phyloP scores from a whole-genome alignment of 768 basidiomycete species.

The Tulasnella sp. region DNA sequence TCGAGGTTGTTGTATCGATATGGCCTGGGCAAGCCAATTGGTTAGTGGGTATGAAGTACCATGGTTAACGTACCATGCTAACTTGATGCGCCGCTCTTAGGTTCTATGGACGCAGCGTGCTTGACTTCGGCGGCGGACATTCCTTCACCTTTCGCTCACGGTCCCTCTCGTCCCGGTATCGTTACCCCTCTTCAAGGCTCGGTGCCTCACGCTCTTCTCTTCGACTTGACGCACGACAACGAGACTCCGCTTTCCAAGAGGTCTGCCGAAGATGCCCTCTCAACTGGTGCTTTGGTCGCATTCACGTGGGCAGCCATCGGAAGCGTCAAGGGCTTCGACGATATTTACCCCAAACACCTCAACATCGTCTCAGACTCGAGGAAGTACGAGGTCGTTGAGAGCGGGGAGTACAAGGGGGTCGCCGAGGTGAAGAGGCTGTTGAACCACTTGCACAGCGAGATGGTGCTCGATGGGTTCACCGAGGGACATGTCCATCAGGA shows the following conservation, averaged over 20 bases:
- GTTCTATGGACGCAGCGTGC: constrained; percentile 91
- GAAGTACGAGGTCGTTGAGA: constrained; percentile 60
- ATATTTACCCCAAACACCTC: constrained; percentile 90
- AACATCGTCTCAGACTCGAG: constrained; percentile 81
- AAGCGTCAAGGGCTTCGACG: constrained; percentile 95
- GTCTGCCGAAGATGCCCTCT: constrained; percentile 90
- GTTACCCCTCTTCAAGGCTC: constrained; percentile 81
- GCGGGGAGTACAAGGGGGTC: constrained; percentile 35
- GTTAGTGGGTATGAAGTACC: constrained; percentile 36
- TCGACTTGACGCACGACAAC: constrained; percentile 97
- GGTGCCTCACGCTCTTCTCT: constrained; percentile 84
- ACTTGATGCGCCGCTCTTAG: constrained; percentile 31
- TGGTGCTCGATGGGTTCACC: constrained; percentile 75
- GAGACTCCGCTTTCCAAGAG: constrained; percentile 85
- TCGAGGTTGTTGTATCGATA: constrained; percentile 82
- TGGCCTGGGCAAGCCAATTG: constrained; percentile 90
- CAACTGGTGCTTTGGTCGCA: constrained; percentile 84
- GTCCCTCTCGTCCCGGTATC: constrained; percentile 60
- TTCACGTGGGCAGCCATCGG: constrained; percentile 86
- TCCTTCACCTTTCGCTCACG: constrained; percentile 73
- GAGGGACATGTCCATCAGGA: constrained; percentile 98
- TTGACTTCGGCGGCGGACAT: constrained; percentile 69
- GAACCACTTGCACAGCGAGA: constrained; percentile 84
- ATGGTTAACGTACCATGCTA: neutral
- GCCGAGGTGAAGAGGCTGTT: constrained; percentile 52